Base-by-base conservation (phyloP, 345 rosid genomes). In the Eucalyptus sp. region DNA sequence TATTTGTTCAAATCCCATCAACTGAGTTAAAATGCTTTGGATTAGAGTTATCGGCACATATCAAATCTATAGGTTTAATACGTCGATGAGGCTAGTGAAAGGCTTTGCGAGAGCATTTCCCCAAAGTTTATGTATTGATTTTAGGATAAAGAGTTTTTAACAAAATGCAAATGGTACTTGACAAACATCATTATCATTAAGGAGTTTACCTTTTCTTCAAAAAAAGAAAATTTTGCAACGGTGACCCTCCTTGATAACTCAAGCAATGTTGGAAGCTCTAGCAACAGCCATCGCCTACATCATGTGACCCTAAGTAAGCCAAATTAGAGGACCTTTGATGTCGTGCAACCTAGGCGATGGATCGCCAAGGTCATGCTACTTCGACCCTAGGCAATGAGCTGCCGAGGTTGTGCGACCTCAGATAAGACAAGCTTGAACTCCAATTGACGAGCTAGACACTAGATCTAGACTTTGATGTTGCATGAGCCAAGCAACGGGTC, bases 61-160 rank as follows among this genome's bases (percentile, higher is more conserved):
- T 52, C 58, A 52, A 52, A 52, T 52, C 58, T 64, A 13, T n/a
- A 64, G 10, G 8, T 64, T 64, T 64, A n/a, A n/a, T 64, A n/a
- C 0, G 2, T 7, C 8, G 5, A 20, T 37, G 27, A 76, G 4
- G 5, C 25, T 20, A 31, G 24, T 4, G 17, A 68, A 8, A 31
- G 22, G 24, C 4, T 16, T 68, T 68, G 29, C 29, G 6, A 66
- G 79, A 31, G 41, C 41, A 31, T 66, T 66, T 66, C 1, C 10
- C 41, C 79, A 31, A n/a, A 15, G 22, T 9, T 33, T 66, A 2
- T 31, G 43, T 18, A 68, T 68, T 8, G 24, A 68, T 8, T 68
- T 68, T 31, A 16, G 22, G 22, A 24, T 16, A 16, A 31, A 68
- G 12, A 17, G 43, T 4, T 68, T 31, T 68, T 16, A 37, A 16